Percentiles rank a stretch among this genome's conserved stretches.
phyloP scores from a whole-genome alignment of 2,329 filamentous ascomycete species.

The Fusarium sp. region DNA sequence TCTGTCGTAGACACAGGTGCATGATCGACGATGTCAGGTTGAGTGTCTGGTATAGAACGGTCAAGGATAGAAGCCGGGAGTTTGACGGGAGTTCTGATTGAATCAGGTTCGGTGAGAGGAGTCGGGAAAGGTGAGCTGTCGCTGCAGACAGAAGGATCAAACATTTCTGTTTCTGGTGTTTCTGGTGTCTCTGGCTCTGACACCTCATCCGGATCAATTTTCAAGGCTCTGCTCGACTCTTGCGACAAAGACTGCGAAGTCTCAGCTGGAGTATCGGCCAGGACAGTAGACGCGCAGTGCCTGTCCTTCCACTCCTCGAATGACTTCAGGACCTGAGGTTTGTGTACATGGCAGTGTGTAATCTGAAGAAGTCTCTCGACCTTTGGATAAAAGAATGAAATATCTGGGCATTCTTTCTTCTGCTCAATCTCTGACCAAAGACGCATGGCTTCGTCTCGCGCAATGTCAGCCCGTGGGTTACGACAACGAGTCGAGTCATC shows the following conservation, averaged over 20 bases:
- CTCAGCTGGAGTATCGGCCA: not conserved
- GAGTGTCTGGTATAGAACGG: not conserved
- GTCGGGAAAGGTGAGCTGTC: slow-evolving; percentile 20
- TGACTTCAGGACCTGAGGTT: rapidly evolving
- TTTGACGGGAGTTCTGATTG: not conserved
- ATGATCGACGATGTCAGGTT: not conserved
- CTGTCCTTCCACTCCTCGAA: slow-evolving; percentile 15
- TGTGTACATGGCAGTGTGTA: not conserved
- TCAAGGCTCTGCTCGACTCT: not conserved
- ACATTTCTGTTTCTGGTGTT: slow-evolving; percentile 6
- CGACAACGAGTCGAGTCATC: not conserved
- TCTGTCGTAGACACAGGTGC: not conserved
- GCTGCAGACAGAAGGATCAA: slow-evolving; percentile 7
- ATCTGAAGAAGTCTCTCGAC: not conserved
- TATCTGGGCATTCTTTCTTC: not conserved
- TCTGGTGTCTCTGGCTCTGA: slow-evolving; percentile 12
- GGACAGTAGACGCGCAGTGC: not conserved
- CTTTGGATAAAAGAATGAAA: not conserved
- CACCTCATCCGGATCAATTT: not conserved
- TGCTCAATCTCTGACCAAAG: not conserved
- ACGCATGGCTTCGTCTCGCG: not conserved
- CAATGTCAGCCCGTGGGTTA: not conserved
- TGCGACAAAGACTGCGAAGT: not conserved
- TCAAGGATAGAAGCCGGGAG: not conserved
- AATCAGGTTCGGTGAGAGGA: not conserved